These are phyloP conservation scores for Fusarium sp. DNA, from an alignment of 2,329 filamentous ascomycete species.

Conservation along the genomic window DNA sequence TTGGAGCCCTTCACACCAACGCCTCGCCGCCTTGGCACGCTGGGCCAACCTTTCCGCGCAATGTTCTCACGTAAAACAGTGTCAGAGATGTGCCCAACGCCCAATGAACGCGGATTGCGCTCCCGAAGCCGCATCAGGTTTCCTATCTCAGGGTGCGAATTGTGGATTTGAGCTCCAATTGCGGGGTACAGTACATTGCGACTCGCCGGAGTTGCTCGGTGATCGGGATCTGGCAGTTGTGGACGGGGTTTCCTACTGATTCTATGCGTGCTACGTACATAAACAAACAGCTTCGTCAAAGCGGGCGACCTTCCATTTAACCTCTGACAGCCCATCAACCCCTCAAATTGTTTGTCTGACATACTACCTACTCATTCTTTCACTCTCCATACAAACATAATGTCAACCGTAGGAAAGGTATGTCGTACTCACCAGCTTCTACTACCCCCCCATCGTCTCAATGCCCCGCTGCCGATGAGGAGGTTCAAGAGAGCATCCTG, in stretches of 20 bases:
- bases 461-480: slow-evolving; percentile 44
- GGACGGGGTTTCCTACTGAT: slow-evolving; percentile 35
- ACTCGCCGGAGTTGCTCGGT: slow-evolving; percentile 47
- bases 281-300: slow-evolving; percentile 44
- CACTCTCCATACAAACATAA: slow-evolving; percentile 48
- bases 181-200: slow-evolving; percentile 48
- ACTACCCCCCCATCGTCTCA: slow-evolving; percentile 36
- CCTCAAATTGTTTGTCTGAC: slow-evolving; percentile 31
- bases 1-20: slow-evolving; percentile 42
- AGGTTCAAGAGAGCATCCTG: slow-evolving; percentile 22
- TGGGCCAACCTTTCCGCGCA: slow-evolving; percentile 32
- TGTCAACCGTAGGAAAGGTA: slow-evolving; percentile 68
- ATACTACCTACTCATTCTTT: slow-evolving; percentile 28
- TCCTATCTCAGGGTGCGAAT: slow-evolving; percentile 43
- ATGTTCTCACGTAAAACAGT: slow-evolving; percentile 31
- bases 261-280: slow-evolving; percentile 41
- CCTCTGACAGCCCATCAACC: slow-evolving; percentile 30
- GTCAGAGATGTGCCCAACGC: slow-evolving; percentile 11
- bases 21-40: slow-evolving; percentile 41
- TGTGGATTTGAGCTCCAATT: slow-evolving; percentile 47
- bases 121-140: slow-evolving; percentile 39
- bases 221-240: slow-evolving; percentile 48
- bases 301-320: slow-evolving; percentile 11
- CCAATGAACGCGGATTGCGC: slow-evolving; percentile 35
- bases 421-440: slow-evolving; percentile 37